A percentile compares a stretch with the other conserved stretches of the same genome.
Conservation (phyloP, 1,284 basidiomycete species). For the Anthracocystis setariae region DNA sequence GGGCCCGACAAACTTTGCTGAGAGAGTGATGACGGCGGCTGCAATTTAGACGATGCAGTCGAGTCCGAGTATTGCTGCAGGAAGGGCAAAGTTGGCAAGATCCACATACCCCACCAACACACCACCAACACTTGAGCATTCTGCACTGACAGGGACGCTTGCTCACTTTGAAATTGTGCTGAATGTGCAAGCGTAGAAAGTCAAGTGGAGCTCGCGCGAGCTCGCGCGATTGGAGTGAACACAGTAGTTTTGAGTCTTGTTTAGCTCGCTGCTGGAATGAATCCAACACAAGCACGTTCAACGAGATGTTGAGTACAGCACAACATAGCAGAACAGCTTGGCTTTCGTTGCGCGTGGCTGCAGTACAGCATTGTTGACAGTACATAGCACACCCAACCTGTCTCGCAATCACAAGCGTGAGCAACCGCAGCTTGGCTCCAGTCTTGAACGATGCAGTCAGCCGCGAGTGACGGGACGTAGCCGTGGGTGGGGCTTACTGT, state of each 20-base stretch:
- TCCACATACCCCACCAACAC: conserved; percentile 39
- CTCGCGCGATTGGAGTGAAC: neutral
- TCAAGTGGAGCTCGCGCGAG: neutral
- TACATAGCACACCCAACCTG: neutral
- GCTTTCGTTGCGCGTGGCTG: too few relatives aligned
- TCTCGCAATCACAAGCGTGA: too few relatives aligned
- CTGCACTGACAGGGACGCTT: too few relatives aligned
- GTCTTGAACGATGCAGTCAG: too few relatives aligned
- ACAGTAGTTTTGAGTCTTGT: too few relatives aligned
- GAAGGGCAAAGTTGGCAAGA: conserved; percentile 1
- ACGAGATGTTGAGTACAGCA: conserved; percentile 18
- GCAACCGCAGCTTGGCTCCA: too few relatives aligned
- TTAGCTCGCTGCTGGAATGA: too few relatives aligned
- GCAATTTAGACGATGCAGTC: neutral
- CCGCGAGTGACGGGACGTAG: too few relatives aligned
- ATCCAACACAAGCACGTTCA: neutral
- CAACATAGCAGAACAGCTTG: too few relatives aligned
- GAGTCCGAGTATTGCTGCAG: neutral
- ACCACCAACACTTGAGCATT: too few relatives aligned
- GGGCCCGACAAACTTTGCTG: too few relatives aligned
- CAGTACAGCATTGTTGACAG: neutral
- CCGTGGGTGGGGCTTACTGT: too few relatives aligned
- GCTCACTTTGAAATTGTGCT: neutral
- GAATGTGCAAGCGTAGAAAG: neutral
- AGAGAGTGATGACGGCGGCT: neutral